Evolutionary conservation across 768 basidiomycete genomes (phyloP).

Genomic region (Suillus plorans): DNA sequence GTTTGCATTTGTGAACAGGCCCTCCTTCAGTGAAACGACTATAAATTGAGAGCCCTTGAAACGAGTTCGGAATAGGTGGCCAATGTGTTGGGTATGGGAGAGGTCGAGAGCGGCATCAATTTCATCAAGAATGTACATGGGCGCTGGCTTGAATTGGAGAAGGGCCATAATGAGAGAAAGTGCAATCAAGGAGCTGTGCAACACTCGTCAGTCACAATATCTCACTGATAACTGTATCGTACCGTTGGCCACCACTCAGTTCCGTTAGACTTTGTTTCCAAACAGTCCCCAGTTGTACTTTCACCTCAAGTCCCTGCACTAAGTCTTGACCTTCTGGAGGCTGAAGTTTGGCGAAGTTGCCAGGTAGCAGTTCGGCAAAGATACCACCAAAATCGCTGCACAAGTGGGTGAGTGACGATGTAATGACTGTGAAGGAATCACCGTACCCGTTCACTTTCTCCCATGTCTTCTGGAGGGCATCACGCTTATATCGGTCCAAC

Average conservation of each 20-base stretch:
- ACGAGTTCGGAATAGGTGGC: constrained; percentile 93
- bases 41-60: constrained; percentile 99
- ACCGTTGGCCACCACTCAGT: constrained; percentile 96
- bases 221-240: constrained; percentile 22
- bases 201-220: constrained; percentile 7
- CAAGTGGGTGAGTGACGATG: neutral
- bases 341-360: constrained; percentile 93
- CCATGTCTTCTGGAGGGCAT: constrained; percentile 94
- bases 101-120: constrained; percentile 97
- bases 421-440: neutral
- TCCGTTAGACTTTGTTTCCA: constrained; percentile 99
- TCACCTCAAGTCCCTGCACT: constrained; percentile 95
- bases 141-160: constrained; percentile 98
- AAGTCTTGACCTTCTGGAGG: constrained; percentile 93
- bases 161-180: constrained; percentile 98
- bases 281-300: constrained; percentile 89
- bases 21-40: constrained; percentile 95
- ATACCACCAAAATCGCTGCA: constrained; percentile 87
- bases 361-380: constrained; percentile 88
- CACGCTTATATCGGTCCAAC: constrained; percentile 91
- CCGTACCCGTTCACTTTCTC: constrained; percentile 84
- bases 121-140: constrained; percentile 99
- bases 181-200: constrained; percentile 86
- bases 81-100: constrained; percentile 96
- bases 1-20: constrained; percentile 96